Base-by-base conservation (phyloP, 768 basidiomycete genomes). In the Lyophyllum decastes region DNA sequence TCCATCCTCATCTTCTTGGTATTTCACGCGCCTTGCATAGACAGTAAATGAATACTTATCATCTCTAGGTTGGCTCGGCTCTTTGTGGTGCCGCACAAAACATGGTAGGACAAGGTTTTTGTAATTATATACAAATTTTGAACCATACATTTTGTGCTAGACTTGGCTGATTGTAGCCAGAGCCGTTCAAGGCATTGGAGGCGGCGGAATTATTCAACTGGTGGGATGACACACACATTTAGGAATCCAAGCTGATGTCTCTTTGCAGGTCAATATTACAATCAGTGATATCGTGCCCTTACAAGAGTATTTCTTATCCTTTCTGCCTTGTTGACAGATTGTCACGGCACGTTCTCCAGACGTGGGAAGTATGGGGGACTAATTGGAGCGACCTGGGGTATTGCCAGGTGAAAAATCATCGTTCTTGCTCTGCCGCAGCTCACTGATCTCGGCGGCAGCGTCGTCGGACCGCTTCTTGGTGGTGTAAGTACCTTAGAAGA, bases 221-320 rank as follows among this genome's bases (percentile, higher is more conserved):
- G 87, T 81, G 19, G 54, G 74, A 55, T 25, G 9, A 52, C 19
- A 27, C 30, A 6, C 52, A 9, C 21, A 19, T 45, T 44, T 34
- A 49, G 12, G 9, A 49, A 25, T 27, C 48, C 38, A 47, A 51
- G 52, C n/a, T 11, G 2, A 52, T 53, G 35, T 25, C 17, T 52
- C 46, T 53, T 55, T 49, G 16, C 55, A 82, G 80, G 75, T 89
- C 7, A 82, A 87, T 49, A 92, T 93, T 63, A 89, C 84, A 2
- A 85, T 92, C 43, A 84, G 88, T 44, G 94, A 95, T 70, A 92
- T 95, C 34, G 89, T 93, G 0, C 84, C 92, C 0, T 72, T 95
- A 35, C 76, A 85, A 73, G 86, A 92, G 90, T 90, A 68, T 45
- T 85, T 72, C n/a, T 8, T 35, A 71, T 14, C 38, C 33, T 21